Evolutionary conservation across 176 grass and related monocot genomes (phyloP).

Genomic region (Phyllostachys edulis): DNA sequence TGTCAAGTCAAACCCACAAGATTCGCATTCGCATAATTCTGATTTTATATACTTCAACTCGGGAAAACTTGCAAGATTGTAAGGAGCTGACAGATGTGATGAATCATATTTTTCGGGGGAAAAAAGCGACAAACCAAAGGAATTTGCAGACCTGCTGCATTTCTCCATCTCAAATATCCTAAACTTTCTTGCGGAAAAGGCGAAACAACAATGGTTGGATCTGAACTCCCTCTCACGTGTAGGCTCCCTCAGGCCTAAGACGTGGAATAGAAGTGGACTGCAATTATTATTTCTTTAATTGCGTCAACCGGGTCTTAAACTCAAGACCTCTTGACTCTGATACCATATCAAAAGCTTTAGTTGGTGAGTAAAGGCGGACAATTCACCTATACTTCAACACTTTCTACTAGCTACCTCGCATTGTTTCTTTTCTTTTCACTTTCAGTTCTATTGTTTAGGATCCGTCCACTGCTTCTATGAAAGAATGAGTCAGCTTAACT

Average conservation of each 20-base stretch:
- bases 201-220: neutral
- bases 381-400: too few species aligned
- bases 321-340: too few species aligned
- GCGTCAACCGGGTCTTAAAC: too few species aligned
- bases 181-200: neutral
- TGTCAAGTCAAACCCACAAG: conserved; percentile 21
- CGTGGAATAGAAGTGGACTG: too few species aligned
- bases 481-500: neutral
- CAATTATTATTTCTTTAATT: too few species aligned
- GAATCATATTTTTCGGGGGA: neutral
- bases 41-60: neutral
- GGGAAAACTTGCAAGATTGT: neutral
- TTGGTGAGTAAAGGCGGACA: too few species aligned
- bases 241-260: too few species aligned
- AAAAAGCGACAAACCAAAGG: neutral
- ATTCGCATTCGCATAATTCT: neutral
- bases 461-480: too few species aligned
- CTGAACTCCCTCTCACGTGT: too few species aligned
- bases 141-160: neutral
- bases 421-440: too few species aligned
- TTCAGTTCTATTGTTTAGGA: neutral
- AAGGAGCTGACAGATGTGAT: neutral
- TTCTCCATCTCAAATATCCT: neutral
- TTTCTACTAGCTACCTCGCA: too few species aligned
- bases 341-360: too few species aligned